These are phyloP conservation scores for Tylopilus vinaceipallidus DNA, from an alignment of 768 basidiomycete genomes.

Conservation along the genomic window DNA sequence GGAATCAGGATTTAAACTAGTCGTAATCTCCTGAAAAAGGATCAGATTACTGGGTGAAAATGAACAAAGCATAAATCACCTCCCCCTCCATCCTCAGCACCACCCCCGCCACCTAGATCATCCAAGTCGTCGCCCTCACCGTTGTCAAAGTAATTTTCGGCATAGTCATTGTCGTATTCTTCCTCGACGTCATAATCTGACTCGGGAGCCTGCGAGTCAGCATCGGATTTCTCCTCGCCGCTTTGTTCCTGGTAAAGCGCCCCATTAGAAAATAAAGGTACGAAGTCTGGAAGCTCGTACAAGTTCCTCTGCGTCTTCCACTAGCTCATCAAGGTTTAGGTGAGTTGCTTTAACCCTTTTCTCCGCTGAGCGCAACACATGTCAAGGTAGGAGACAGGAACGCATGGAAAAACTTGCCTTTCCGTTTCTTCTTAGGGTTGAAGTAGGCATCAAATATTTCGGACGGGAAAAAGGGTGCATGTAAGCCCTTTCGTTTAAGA, in stretches of 20 bases:
- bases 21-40: slow-evolving; percentile 24
- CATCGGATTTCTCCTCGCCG: slow-evolving; percentile 65
- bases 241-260: slow-evolving; percentile 56
- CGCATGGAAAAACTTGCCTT: slow-evolving; percentile 28
- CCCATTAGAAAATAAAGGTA: neutral
- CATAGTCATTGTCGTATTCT: slow-evolving; percentile 90
- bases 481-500: slow-evolving; percentile 67
- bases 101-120: slow-evolving; percentile 70
- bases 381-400: neutral
- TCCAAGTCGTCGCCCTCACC: slow-evolving; percentile 82
- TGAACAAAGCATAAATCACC: no score
- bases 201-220: slow-evolving; percentile 60
- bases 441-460: slow-evolving; percentile 79
- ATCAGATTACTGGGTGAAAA: no score
- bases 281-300: slow-evolving; percentile 28
- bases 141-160: slow-evolving; percentile 89
- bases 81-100: slow-evolving; percentile 62
- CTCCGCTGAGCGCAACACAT: slow-evolving; percentile 13
- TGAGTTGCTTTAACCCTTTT: slow-evolving; percentile 39
- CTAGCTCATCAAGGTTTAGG: slow-evolving; percentile 66
- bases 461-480: slow-evolving; percentile 74
- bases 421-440: slow-evolving; percentile 67
- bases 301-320: slow-evolving; percentile 61
- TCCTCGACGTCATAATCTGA: slow-evolving; percentile 87
- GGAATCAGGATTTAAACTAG: slow-evolving; percentile 11